Conservation (phyloP, 2,329 filamentous ascomycete genomes). For the Fusarium gaditjirri region DNA sequence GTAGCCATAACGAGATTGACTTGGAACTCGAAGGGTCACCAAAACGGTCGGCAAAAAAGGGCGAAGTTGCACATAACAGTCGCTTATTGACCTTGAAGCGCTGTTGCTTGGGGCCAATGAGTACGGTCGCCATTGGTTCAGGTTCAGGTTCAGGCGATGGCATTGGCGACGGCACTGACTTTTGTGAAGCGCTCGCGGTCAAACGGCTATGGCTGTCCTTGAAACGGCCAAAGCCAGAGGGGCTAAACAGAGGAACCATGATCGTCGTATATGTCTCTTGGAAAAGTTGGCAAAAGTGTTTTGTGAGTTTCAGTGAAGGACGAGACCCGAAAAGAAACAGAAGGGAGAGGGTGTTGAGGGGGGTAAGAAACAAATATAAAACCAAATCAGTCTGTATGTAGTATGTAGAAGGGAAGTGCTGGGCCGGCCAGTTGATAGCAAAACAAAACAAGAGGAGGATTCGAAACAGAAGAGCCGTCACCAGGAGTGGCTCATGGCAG, state of each 20-base stretch:
- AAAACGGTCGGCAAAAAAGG: conserved; percentile 61
- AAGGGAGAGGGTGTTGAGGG: conserved; percentile 25
- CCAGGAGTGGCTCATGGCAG: conserved; percentile 35
- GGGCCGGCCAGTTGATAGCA: conserved; percentile 39
- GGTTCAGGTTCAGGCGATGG: too few relatives aligned
- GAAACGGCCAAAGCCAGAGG: conserved; percentile 37
- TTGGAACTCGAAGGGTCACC: conserved; percentile 47
- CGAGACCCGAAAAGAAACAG: conserved; percentile 32
- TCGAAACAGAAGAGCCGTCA: conserved; percentile 39
- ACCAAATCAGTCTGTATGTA: conserved; percentile 13
- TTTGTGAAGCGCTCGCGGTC: conserved; percentile 32
- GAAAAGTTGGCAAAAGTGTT: conserved; percentile 8
- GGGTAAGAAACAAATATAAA: conserved; percentile 30
- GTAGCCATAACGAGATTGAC: conserved; percentile 53
- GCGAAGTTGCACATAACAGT: conserved; percentile 58
- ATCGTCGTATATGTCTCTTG: conserved; percentile 9
- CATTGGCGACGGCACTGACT: conserved; percentile 37
- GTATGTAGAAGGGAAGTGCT: conserved; percentile 26
- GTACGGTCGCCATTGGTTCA: conserved; percentile 49
- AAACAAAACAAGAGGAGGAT: conserved; percentile 35
- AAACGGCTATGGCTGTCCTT: conserved; percentile 26
- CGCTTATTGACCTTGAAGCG: conserved; percentile 57
- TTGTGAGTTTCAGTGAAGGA: conserved; percentile 23
- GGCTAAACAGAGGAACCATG: conserved; percentile 43
- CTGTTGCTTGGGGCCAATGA: conserved; percentile 55